Evolutionary conservation across 257 asterid genomes (phyloP), one percentile per base, ranked within the genome.

Genomic region (Ophiorrhiza pumila): DNA sequence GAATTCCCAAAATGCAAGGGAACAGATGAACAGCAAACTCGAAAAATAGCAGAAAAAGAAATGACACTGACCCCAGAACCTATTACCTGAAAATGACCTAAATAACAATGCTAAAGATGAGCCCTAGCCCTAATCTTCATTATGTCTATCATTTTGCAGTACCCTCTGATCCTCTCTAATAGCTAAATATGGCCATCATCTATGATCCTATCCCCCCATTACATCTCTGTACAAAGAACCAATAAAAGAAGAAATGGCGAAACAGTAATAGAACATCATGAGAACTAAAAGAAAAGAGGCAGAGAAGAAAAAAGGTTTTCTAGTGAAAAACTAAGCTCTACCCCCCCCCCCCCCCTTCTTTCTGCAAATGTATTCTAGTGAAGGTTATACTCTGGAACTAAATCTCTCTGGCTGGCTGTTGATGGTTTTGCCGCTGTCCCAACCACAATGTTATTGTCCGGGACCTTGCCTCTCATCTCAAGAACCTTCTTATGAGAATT

Each of bases 401-500:
- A 45, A 64, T 75, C 82, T 17, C 76, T 71, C 66, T 83, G 71
- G 55, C 61, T 23, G 34, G 74, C 31, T 0, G 76, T 55, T 23
- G 80, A 67, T 25, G 74, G 55, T 31, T 75, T 46, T 0, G 68
- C 32, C 4, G 31, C 52, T 2, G 63, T 52, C 45, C 47, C 52
- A 2, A 37, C 39, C 29, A 7, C 23, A 8, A 35, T n/a, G 43
- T 4, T 9, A 32, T 39, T 62, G 27, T 45, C 68, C 53, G 3
- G 71, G 10, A 39, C 65, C 73, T 67, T 74, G 81, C 12, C 79
- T 56, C 91, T 81, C 89, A 87, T 87, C 76, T 87, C 87, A 1
- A 84, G 53, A 32, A 87, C 91, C 76, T 83, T 84, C 87, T 87
- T 87, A 77, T 87, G 91, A 25, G 91, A 87, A 76, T 87, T 87